Conservation (phyloP, 306 rosid genomes). For the Clitoria ternatea region DNA sequence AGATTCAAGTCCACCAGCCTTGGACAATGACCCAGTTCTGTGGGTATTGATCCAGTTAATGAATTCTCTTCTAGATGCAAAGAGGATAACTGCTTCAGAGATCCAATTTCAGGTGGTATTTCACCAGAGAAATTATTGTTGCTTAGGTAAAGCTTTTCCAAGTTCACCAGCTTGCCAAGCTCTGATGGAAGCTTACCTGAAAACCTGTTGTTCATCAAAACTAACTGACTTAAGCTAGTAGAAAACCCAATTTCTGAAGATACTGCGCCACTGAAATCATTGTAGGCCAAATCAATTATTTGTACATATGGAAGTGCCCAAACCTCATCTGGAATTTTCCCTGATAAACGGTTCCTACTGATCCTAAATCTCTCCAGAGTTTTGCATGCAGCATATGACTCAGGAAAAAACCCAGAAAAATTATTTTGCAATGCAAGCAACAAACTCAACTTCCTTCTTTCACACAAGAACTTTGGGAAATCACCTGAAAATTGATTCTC, state of each 20-base stretch:
- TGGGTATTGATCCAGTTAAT: slow-evolving; percentile 63
- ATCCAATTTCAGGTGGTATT: slow-evolving; percentile 71
- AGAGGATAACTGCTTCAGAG: slow-evolving; percentile 65
- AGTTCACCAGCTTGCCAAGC: slow-evolving; percentile 60
- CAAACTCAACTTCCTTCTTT: slow-evolving; percentile 44
- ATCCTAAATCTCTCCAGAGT: slow-evolving; percentile 72
- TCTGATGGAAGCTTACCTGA: slow-evolving; percentile 77
- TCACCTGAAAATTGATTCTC: slow-evolving; percentile 85
- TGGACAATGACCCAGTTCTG: slow-evolving; percentile 58
- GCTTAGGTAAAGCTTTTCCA: slow-evolving; percentile 73
- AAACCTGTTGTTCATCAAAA: slow-evolving; percentile 59
- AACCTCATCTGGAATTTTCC: slow-evolving; percentile 56
- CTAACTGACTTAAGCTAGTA: slow-evolving; percentile 55
- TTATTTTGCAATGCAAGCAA: slow-evolving; percentile 86
- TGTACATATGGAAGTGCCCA: slow-evolving; percentile 76
- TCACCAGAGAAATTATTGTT: slow-evolving; percentile 60
- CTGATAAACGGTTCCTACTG: slow-evolving; percentile 58
- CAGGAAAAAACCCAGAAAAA: slow-evolving; percentile 73
- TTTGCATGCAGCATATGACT: slow-evolving; percentile 62
- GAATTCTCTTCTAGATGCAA: slow-evolving; percentile 72
- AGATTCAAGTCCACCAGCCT: slow-evolving; percentile 80
- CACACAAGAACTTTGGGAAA: slow-evolving; percentile 86
- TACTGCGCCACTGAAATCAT: slow-evolving; percentile 59
- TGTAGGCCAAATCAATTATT: slow-evolving; percentile 79
- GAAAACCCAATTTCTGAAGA: slow-evolving; percentile 61